Conservation (phyloP, 2,329 filamentous ascomycete genomes). For the Ophiocordyceps camponoti-leonardi region DNA sequence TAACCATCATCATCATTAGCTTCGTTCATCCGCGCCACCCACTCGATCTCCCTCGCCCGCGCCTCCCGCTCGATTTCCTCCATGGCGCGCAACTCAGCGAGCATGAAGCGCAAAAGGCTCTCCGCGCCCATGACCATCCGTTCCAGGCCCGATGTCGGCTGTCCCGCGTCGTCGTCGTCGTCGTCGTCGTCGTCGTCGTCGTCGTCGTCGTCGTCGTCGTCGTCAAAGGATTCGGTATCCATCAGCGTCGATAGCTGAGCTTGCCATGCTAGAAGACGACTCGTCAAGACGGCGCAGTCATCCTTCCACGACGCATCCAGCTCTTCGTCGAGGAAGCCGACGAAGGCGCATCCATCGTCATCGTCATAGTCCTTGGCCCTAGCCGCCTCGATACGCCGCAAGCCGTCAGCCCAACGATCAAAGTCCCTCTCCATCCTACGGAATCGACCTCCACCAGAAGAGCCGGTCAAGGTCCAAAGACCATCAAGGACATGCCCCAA, state of each 20-base stretch:
- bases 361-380: constrained; percentile 18
- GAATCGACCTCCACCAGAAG: constrained; percentile 34
- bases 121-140: constrained; percentile 29
- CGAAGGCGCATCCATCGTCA: constrained; percentile 15
- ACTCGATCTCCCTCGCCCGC: constrained; percentile 35
- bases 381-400: constrained; percentile 27
- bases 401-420: constrained; percentile 37
- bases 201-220: constrained; percentile 10
- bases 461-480: constrained; percentile 39
- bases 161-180: too few species aligned
- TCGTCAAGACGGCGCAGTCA: constrained; percentile 32
- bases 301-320: constrained; percentile 41
- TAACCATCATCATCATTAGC: neutral
- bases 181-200: too few species aligned
- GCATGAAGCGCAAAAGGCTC: constrained; percentile 37
- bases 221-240: neutral
- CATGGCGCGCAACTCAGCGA: constrained; percentile 46
- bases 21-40: constrained; percentile 37
- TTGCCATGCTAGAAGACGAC: constrained; percentile 38
- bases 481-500: constrained; percentile 39
- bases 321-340: constrained; percentile 31
- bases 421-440: constrained; percentile 36
- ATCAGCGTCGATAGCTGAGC: constrained; percentile 27
- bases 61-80: constrained; percentile 41
- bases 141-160: constrained; percentile 19